Base-by-base conservation (phyloP, 164 flowering plant genomes). In the Warburgia ugandensis region DNA sequence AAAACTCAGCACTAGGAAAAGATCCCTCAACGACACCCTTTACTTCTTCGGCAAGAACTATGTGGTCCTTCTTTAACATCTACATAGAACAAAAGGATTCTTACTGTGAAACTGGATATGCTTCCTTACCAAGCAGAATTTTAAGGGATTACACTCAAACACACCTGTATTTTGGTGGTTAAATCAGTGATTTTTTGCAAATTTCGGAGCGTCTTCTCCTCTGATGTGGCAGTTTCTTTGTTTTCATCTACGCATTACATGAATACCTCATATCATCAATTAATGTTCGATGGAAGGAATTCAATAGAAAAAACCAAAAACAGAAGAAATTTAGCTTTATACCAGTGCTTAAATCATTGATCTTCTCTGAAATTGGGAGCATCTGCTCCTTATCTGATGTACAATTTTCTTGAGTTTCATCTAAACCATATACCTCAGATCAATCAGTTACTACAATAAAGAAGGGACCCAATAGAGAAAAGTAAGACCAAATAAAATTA, bases 31-130 rank as follows among this genome's bases (percentile, higher is more conserved):
- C 62, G 4, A 70, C 45, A 29, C 41, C 66, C 67, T 83, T 83
- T 17, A 80, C 78, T 65, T 76, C 79, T 31, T 66, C 54, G 9
- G 77, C 67, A 10, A 83, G 51, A 43, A n/a, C 46, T 14, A 27
- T 16, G 29, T 83, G 81, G 17, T 73, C 80, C 42, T 63, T 68
- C 70, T 71, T 82, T 62, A 84, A 58, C 42, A 47, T 45, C 96
- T 87, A n/a, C 67, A 29, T 60, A 56, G 20, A 55, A 32, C 12
- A 33, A 45, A 61, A 54, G n/a, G 29, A 51, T n/a, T 14, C 6
- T 6, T 4, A 38, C 20, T 1, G 14, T 6, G 17, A n/a, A n/a
- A n/a, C 17, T 21, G 7, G 17, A 38, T 16, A 14, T 21, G 14
- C n/a, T 17, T n/a, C 6, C 20, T 16, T n/a, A n/a, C 20, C 8